Evolutionary conservation across 2,329 filamentous ascomycete species (phyloP).

Genomic region (Tricladium varicosporioides): DNA sequence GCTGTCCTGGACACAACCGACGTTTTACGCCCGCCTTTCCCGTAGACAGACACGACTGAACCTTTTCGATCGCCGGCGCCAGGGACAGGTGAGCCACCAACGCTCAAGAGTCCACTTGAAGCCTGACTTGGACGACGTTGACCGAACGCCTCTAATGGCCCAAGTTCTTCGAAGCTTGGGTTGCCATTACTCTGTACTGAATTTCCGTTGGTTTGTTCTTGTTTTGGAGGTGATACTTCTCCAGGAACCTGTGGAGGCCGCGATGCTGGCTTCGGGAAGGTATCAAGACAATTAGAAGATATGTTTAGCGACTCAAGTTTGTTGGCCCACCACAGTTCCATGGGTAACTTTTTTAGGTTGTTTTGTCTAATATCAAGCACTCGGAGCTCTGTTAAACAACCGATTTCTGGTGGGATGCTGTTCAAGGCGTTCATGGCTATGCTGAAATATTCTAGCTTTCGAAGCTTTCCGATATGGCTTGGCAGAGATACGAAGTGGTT

Average conservation of each 20-base stretch:
- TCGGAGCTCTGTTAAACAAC: constrained; percentile 78
- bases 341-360: constrained; percentile 83
- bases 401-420: constrained; percentile 82
- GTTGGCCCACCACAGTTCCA: constrained; percentile 94
- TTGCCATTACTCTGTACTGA: constrained; percentile 48
- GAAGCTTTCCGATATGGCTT: constrained; percentile 77
- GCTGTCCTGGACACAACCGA: constrained; percentile 72
- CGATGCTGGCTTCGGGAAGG: constrained; percentile 83
- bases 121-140: constrained; percentile 79
- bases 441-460: constrained; percentile 84
- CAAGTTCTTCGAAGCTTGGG: constrained; percentile 77
- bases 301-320: constrained; percentile 90
- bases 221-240: constrained; percentile 38
- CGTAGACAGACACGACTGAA: constrained; percentile 79
- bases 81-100: constrained; percentile 68
- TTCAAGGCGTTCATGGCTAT: constrained; percentile 89
- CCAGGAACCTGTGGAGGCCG: constrained; percentile 62
- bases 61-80: constrained; percentile 67
- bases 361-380: constrained; percentile 90
- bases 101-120: constrained; percentile 72
- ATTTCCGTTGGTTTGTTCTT: constrained; percentile 15
- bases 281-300: constrained; percentile 88
- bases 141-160: constrained; percentile 59
- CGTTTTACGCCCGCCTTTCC: constrained; percentile 77
- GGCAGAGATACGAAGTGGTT: constrained; percentile 95